phyloP scores from a whole-genome alignment of 257 asterid species.

The Forsythia viridissima region DNA sequence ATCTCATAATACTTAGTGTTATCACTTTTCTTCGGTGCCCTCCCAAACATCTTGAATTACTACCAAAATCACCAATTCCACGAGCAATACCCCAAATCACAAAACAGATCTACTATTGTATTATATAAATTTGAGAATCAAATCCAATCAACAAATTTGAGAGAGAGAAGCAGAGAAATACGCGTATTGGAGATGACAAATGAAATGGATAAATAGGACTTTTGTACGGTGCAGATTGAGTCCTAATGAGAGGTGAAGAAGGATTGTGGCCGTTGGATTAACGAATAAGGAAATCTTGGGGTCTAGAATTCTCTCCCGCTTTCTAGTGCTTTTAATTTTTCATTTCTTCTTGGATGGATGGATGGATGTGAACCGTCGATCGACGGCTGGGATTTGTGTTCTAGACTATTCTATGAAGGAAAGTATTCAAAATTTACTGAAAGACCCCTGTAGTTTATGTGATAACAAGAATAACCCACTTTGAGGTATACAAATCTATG shows the following conservation, averaged over 20 bases:
- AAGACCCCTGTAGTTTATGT: background rate
- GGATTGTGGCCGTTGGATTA: slow-evolving; percentile 35
- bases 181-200: no score
- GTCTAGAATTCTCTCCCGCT: slow-evolving; percentile 41
- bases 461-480: background rate
- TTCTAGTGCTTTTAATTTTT: slow-evolving; percentile 10
- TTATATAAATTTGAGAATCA: no score
- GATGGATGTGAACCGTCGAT: background rate
- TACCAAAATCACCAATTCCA: no score
- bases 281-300: slow-evolving; percentile 14
- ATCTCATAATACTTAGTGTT: slow-evolving; percentile 48
- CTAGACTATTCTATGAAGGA: slow-evolving; percentile 13
- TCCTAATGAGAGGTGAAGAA: background rate
- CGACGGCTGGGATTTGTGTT: slow-evolving; percentile 18
- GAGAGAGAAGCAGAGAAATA: background rate
- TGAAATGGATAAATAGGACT: background rate
- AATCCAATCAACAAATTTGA: no score
- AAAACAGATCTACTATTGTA: no score
- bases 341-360: background rate
- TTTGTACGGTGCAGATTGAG: slow-evolving; percentile 33
- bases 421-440: background rate
- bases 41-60: slow-evolving; percentile 33
- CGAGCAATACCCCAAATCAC: no score
- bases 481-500: background rate
- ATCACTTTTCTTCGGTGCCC: slow-evolving; percentile 48